Conservation (phyloP, 108 stramenopile genomes). For the Craspedostauros australis region DNA sequence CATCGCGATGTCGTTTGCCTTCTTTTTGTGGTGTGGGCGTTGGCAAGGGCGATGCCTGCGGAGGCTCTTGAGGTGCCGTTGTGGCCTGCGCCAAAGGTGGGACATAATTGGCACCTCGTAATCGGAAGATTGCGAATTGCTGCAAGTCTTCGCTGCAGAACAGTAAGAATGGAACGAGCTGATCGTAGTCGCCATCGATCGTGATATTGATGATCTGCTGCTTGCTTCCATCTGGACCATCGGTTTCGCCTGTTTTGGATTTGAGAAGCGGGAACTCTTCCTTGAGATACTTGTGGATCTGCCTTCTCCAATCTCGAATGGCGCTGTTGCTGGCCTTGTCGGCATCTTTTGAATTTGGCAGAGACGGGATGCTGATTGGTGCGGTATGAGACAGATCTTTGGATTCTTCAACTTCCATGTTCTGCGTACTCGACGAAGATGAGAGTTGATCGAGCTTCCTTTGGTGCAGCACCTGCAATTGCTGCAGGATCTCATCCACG, state of each 20-base stretch:
- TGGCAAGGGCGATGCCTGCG: too few species aligned
- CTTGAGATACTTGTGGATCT: constrained; percentile 27
- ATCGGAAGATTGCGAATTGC: neutral
- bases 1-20: too few species aligned
- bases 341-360: too few species aligned
- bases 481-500: neutral
- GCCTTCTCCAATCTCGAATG: constrained; percentile 8
- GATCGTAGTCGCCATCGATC: constrained; percentile 50
- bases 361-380: too few species aligned
- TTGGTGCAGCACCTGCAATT: neutral
- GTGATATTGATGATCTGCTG: constrained; percentile 35
- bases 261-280: constrained; percentile 27
- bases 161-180: constrained; percentile 36
- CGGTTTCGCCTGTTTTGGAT: constrained; percentile 3
- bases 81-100: too few species aligned
- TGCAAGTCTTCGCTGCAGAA: constrained; percentile 33
- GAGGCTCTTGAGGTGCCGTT: too few species aligned
- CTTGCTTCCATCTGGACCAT: neutral
- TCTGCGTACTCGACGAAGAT: too few species aligned
- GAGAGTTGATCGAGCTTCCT: too few species aligned
- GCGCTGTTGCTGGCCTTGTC: too few species aligned
- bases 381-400: too few species aligned
- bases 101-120: neutral
- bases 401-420: too few species aligned
- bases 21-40: too few species aligned